Base-by-base conservation (phyloP, 148 eudicot genomes). In the Rhododendron kiyosumense region DNA sequence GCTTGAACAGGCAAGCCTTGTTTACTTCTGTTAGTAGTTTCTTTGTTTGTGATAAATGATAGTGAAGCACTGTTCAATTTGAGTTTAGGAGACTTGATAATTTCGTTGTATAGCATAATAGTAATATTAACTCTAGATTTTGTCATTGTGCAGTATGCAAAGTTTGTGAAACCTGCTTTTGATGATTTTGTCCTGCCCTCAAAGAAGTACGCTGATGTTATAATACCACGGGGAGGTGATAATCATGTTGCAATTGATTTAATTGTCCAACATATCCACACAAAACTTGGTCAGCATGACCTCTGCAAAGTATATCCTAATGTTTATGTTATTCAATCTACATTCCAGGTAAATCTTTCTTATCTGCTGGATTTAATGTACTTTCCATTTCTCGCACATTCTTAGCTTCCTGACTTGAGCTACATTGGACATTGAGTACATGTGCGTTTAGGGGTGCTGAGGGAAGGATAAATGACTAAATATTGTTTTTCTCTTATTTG, bases 131-230 rank as follows among this genome's bases (percentile, higher is more conserved):
- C 38, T 30, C 38, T 13, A 71, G 76, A 11, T 71, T 12, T 71
- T 30, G 4, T 30, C 13, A 71, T 81, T 84, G 36, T 94, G 92
- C 96, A 96, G 99, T 96, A 96, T 89, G 99, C 98, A 26, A 96
- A 95, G 88, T 96, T 96, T 92, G 99, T 96, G 84, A 96, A 96
- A 91, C 99, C 99, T 89, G 96, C 99, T 83, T 96, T 96, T 88
- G 99, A 96, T 87, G 99, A 96, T 86, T 96, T 96, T 86, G 94
- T 96, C 86, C 93, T 93, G 52, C 99, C 99, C 52, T 95, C 99
- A 81, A 96, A 96, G 93, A 96, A 96, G 87, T 96, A 92, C 88
- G 99, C 99, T 32, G 99, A 96, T 91, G 98, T 96, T 82, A 96
- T 96, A 88, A 96, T 96, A 85, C 99, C 99, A 36, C 93, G 98